Base-by-base conservation (phyloP, 345 rosid genomes). In the Populus tremula region DNA sequence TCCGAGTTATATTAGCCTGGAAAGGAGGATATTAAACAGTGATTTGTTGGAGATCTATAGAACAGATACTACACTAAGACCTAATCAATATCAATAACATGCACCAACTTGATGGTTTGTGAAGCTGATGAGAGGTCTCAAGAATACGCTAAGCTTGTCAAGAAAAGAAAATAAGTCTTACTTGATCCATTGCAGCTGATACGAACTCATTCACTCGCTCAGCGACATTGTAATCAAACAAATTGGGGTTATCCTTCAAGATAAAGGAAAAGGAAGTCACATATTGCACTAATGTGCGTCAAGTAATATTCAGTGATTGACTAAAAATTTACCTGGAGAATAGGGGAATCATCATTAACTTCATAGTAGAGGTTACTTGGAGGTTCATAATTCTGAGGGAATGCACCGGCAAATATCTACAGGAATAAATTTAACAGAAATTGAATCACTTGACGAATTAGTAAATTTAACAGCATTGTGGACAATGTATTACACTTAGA, bases 221-320 rank as follows among this genome's bases (percentile, higher is more conserved):
- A 43, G 88, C 85, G 31, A 88, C 91, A 71, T 88, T 88, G 85
- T 88, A 88, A 83, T 88, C 91, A 49, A 86, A 88, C 82, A 88
- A 82, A 49, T 82, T 39, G 63, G 76, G 63, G 66, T 85, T 41
- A 81, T 88, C 91, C 91, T 88, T 74, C 75, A 82, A 71, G 69
- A 20, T 69, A 61, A 68, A 8, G 66, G 62, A 61, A 75, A 67
- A 71, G 38, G 68, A 4, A 35, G 27, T 78, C 38, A 61, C 36
- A 76, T 61, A 72, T 5, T 56, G 43, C 20, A 31, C 62, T 75
- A 69, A 73, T 12, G 72, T 21, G 64, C 69, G 39, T 39, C 7
- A 7, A 17, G 21, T 35, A 63, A 63, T 2, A 43, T 25, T 6
- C 5, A 67, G 71, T 63, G 64, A 41, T 53, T 29, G 14, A 69